Evolutionary conservation across 208 protist genomes (phyloP), one percentile per base, ranked within the genome.

Genomic region (Angomonas ambiguus): DNA sequence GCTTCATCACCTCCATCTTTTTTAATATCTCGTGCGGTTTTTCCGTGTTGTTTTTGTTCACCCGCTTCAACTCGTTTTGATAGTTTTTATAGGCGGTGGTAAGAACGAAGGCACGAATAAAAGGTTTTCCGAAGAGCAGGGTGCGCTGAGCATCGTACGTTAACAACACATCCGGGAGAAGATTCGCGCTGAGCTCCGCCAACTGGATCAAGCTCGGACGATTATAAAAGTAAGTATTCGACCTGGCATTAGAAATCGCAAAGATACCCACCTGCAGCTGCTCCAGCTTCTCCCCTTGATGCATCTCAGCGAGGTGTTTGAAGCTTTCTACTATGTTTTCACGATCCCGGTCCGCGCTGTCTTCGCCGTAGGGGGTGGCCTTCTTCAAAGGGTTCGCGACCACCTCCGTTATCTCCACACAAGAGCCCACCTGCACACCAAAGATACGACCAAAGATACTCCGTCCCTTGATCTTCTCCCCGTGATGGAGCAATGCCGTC

Each of bases 101-200:
- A 5, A 77, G 80, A 31, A 77, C 77, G 68, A 77, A 92, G 57
- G 82, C 85, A n/a, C 76, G 76, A 30, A 92, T 68, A 70, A 80
- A 79, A 49, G 80, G 71, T 27, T 74, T 70, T 11, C 85, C 85
- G 56, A 88, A 77, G 45, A 83, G 55, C 53, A 67, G 65, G 20
- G 85, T 88, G 58, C 82, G 80, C 65, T 87, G 80, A 3, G 82
- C 82, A 53, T 92, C 85, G 73, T 87, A 92, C 31, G 66, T 74
- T 24, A 92, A 42, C n/a, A 92, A 65, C 41, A 92, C 73, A n/a
- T 72, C 73, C 31, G 85, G 78, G 56, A 79, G 62, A 57, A 74
- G 73, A 16, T 76, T 62, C 18, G 64, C 51, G 59, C 79, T 63
- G 56, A 87, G 67, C 22, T 89, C 66, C 51, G 72, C 74, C 31